A percentile compares a stretch with the other conserved stretches of the same genome.
These are phyloP conservation scores for Coemansia guatemalensis DNA, from an alignment of 192 early-diverging fungal genomes.

Conservation along the genomic window DNA sequence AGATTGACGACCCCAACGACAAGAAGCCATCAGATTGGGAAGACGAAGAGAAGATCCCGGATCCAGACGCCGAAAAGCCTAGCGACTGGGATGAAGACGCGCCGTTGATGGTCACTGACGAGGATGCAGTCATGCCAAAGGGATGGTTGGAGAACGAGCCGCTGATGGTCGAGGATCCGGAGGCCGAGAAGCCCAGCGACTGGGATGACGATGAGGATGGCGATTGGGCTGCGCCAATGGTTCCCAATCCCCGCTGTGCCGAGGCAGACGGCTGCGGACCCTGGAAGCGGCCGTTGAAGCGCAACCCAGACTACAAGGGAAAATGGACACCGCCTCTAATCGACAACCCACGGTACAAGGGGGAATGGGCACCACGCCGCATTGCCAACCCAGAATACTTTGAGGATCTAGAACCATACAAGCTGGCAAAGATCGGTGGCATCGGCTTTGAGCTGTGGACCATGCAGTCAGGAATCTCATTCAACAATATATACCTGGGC, in stretches of 20 bases:
- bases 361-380: constrained; percentile 80
- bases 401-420: constrained; percentile 75
- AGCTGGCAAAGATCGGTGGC: constrained; percentile 76
- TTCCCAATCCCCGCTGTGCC: constrained; percentile 81
- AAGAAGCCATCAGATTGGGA: constrained; percentile 88
- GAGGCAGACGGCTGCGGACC: constrained; percentile 71
- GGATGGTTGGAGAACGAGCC: constrained; percentile 87
- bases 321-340: constrained; percentile 84
- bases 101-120: constrained; percentile 72
- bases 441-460: constrained; percentile 94
- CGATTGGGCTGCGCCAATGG: constrained; percentile 77
- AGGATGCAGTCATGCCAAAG: constrained; percentile 76
- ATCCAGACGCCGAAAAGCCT: constrained; percentile 74
- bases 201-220: constrained; percentile 95
- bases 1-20: constrained; percentile 75
- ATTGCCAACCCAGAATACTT: constrained; percentile 84
- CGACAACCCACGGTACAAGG: constrained; percentile 93
- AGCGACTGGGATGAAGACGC: constrained; percentile 89
- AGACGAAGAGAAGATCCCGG: constrained; percentile 78
- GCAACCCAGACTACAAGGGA: constrained; percentile 87
- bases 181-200: constrained; percentile 80
- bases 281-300: constrained; percentile 78
- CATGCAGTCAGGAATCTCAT: constrained; percentile 84
- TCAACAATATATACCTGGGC: constrained; percentile 92
- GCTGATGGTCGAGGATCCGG: constrained; percentile 71